Evolutionary conservation across 2,329 filamentous ascomycete species (phyloP), one percentile per base, ranked within the genome.

Genomic region (Arthrobotrys sphaeroides): DNA sequence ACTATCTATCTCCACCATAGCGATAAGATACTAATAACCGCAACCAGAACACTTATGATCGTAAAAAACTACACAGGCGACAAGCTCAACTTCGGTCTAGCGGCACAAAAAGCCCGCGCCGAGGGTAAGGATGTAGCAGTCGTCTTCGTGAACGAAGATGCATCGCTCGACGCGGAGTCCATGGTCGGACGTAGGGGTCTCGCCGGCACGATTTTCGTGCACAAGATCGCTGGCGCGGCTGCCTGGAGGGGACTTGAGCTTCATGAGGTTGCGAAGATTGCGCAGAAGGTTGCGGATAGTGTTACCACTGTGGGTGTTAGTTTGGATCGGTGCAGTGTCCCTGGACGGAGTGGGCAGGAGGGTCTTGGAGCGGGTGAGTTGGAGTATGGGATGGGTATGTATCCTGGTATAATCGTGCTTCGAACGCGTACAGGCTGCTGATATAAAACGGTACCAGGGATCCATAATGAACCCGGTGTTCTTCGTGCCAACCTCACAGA

Each of bases 1-100:
- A 28, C 10, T 5, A 20, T 40, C 9, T 13, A 6, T 18, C 20
- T 20, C 24, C 13, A 9, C 18, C 1, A 40, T 20, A 66, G 2
- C 12, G 10, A n/a, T 33, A 53, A 10, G 13, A 3, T 24, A 16
- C 20, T 64, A 51, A 31, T 24, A 53, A 51, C 10, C 9, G 5
- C 3, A 85, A 87, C 47, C 77, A 94, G 94, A 22, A 91, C 97
- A 0, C 82, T 97, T 36, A 91, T 97, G 18, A 90, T 94, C 7
- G 91, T 96, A 24, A 97, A 96, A 92, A 97, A 97, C 83, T 96
- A 96, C 83, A 96, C 93, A 0, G 91, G 91, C 18, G 91, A 94
- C 82, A 88, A 97, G 62, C 87, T 97, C 78, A 96, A 97, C 84
- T 97, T 97, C 81, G 94, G 93, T 66, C 90, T 97, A 87, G 94